phyloP scores from a whole-genome alignment of 306 rosid species.

The Begonia masoniana region DNA sequence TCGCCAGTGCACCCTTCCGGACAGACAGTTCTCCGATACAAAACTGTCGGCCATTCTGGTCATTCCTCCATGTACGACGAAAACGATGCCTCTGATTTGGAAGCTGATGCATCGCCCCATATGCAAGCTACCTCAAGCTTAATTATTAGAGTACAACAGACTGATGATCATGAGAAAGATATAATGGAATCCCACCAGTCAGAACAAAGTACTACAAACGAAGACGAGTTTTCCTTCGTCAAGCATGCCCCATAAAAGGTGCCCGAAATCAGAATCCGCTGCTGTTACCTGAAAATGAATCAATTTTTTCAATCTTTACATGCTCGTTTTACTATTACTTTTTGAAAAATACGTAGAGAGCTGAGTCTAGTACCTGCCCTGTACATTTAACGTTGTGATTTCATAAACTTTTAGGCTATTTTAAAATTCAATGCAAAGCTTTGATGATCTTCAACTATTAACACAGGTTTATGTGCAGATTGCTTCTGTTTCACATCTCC shows the following conservation, averaged over 20 bases:
- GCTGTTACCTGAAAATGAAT: too few relatives aligned
- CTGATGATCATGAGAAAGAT: conserved; percentile 10
- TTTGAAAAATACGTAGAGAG: too few relatives aligned
- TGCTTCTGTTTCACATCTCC: too few relatives aligned
- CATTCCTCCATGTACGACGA: conserved; percentile 23
- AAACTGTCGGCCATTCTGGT: conserved; percentile 73
- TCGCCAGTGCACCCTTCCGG: conserved; percentile 33
- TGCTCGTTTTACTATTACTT: too few relatives aligned
- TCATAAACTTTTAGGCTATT: too few relatives aligned
- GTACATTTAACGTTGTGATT: too few relatives aligned
- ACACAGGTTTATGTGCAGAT: too few relatives aligned
- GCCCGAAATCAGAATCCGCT: neutral
- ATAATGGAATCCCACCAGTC: conserved; percentile 4
- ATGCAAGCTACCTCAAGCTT: neutral
- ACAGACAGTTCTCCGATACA: conserved; percentile 57
- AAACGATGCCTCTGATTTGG: conserved; percentile 10
- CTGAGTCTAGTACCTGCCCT: too few relatives aligned
- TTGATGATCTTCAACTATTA: too few relatives aligned
- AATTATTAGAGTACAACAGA: conserved; percentile 33
- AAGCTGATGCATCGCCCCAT: conserved; percentile 1
- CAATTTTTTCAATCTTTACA: too few relatives aligned
- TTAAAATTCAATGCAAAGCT: too few relatives aligned
- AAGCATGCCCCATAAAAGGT: conserved; percentile 13
- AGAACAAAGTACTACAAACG: conserved; percentile 18
- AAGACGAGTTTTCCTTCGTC: conserved; percentile 38